Conservation (phyloP, 1,284 basidiomycete genomes). For the Pholiota adiposa region DNA sequence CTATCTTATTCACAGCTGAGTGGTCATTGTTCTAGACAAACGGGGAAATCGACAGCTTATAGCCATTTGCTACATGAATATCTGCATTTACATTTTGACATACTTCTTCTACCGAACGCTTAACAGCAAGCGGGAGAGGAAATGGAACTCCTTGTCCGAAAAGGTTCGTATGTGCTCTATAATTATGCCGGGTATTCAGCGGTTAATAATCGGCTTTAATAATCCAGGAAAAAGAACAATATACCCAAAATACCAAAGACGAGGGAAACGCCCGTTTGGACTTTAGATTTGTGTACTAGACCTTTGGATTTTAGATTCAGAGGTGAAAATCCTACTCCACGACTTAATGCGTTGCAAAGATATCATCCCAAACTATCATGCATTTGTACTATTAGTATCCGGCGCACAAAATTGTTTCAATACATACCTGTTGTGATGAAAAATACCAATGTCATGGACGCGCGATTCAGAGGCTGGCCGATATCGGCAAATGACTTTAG, state of each 20-base stretch:
- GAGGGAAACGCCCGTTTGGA: conserved; percentile 49
- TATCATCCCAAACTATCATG: not conserved
- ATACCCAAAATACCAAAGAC: conserved; percentile 61
- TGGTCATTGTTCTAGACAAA: conserved; percentile 42
- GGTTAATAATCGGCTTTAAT: not conserved
- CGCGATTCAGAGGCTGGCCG: no score
- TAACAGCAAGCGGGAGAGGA: conserved; percentile 52
- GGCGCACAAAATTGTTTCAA: not conserved
- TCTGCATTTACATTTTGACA: conserved; percentile 53
- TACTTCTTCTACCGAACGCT: conserved; percentile 59
- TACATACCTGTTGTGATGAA: not conserved
- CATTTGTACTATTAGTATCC: not conserved
- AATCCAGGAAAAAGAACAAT: conserved; percentile 54
- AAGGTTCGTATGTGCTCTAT: conserved; percentile 41
- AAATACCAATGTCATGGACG: no score
- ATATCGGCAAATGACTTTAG: no score
- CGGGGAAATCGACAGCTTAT: conserved; percentile 49
- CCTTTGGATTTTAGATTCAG: conserved; percentile 9
- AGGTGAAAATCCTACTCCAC: not conserved
- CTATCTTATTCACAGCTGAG: not conserved
- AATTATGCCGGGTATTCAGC: not conserved
- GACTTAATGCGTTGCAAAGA: not conserved
- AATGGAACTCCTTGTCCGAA: conserved; percentile 56
- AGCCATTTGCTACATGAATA: conserved; percentile 47
- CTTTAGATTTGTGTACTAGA: conserved; percentile 22